Evolutionary conservation across 73 alveolate genomes (phyloP), one percentile per base, ranked within the genome.

Genomic region (Tetrahymena malaccensis): DNA sequence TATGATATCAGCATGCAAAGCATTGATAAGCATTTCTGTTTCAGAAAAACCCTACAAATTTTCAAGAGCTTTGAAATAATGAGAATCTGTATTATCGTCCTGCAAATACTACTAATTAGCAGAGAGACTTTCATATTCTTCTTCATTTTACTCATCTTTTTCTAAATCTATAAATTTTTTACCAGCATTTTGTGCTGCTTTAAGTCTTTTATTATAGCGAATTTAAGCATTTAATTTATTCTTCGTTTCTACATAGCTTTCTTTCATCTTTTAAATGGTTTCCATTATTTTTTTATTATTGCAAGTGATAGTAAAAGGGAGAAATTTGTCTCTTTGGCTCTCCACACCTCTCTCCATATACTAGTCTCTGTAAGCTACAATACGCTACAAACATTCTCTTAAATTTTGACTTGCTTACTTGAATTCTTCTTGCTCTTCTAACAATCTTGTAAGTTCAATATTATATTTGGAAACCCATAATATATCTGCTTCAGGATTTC

Each of bases 81-180:
- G 58, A 84, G 96, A 35, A 33, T 97, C 96, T 96, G 95, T 96
- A 21, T 96, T 97, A 95, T 98, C 99, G 85, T 98, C 98, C 50
- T 98, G 98, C 27, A 98, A 84, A 21, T 85, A 43, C 17, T 94
- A 85, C 93, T 43, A n/a, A 38, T 84, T 85, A n/a, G 96, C 96
- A 96, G 97, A 97, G 85, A 97, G 96, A 35, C 98, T 98, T 96
- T 98, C 99, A 85, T 96, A 96, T 94, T 98, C 98, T 94, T 98
- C 99, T 93, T 98, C 99, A 70, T 98, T 98, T 85, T 97, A 95
- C 85, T 98, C 98, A 96, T 98, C 99, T 35, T 98, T 98, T 84
- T 98, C 99, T 27, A 98, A 96, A 70, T 96, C 94, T 31, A 96
- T 34, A 85, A 55, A 96, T 95, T 22, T 97, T 97, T 94, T 96